Percentiles rank a stretch among this genome's conserved stretches.
phyloP scores from a whole-genome alignment of 1,284 basidiomycete species.

The Rhodotorula sp. region DNA sequence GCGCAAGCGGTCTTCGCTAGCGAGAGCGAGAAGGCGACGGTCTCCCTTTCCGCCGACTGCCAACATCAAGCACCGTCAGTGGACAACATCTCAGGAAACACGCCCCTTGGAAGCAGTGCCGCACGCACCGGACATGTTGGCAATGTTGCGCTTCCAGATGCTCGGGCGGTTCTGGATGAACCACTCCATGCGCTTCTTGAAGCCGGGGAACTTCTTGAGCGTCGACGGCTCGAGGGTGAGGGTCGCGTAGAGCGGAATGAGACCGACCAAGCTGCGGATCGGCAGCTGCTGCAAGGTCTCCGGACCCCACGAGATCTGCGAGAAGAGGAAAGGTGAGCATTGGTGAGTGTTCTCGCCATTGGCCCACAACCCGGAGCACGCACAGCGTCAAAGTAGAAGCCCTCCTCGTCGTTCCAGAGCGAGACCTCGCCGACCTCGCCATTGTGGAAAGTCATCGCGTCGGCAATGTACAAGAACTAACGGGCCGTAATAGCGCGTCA shows the following conservation, averaged over 20 bases:
- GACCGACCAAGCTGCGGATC: conserved; percentile 85
- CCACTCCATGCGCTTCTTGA: conserved; percentile 98
- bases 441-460: conserved; percentile 88
- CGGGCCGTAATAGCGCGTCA: conserved; percentile 47
- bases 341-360: no score
- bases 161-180: conserved; percentile 90
- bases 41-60: conserved; percentile 76
- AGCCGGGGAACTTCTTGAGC: conserved; percentile 88
- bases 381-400: conserved; percentile 91
- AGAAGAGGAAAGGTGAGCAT: background rate
- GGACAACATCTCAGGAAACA: background rate
- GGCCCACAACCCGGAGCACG: no score
- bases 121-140: conserved; percentile 79
- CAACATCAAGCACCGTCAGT: background rate
- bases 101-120: background rate
- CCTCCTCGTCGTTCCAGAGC: conserved; percentile 93
- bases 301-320: conserved; percentile 43
- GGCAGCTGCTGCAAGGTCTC: conserved; percentile 72
- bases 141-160: conserved; percentile 85
- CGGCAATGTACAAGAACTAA: conserved; percentile 87
- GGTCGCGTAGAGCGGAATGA: conserved; percentile 93
- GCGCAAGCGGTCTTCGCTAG: conserved; percentile 83
- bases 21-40: conserved; percentile 81
- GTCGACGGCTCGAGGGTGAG: conserved; percentile 85
- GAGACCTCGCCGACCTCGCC: conserved; percentile 61